phyloP scores from a whole-genome alignment of 192 early-diverging fungal genomes.

The Mortierella alpina region DNA sequence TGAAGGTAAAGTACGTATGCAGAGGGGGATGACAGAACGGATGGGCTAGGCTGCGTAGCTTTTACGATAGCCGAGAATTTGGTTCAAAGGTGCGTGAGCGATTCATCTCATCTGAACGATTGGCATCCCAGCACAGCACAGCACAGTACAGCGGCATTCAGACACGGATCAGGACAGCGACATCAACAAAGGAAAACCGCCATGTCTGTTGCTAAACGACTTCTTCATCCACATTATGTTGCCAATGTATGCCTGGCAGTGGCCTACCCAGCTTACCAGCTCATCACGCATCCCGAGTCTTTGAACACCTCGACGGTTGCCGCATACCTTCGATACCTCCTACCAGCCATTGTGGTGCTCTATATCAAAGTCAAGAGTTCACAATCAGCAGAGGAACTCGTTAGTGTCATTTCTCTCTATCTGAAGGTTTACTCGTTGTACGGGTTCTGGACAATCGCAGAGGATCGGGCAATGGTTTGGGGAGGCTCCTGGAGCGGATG shows the following conservation, averaged over 20 bases:
- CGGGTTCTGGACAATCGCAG: conserved; percentile 41
- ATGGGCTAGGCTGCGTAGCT: no score
- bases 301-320: conserved; percentile 15
- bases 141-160: not conserved
- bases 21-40: no score
- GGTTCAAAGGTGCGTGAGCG: no score
- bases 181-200: not conserved
- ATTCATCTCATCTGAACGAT: no score
- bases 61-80: no score
- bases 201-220: conserved; percentile 52
- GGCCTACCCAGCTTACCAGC: conserved; percentile 30
- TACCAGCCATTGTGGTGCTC: conserved; percentile 19
- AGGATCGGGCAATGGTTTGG: conserved; percentile 4
- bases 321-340: conserved; percentile 27
- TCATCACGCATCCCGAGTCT: conserved; percentile 35
- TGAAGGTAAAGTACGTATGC: no score
- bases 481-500: conserved; percentile 37
- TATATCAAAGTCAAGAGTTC: conserved; percentile 42
- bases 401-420: conserved; percentile 58
- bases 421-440: conserved; percentile 57
- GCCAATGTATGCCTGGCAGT: conserved; percentile 33
- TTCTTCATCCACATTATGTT: conserved; percentile 58
- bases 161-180: not conserved
- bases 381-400: conserved; percentile 61
- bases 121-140: not conserved